Conservation (phyloP, 306 rosid genomes). For the Prinsepia uniflora region DNA sequence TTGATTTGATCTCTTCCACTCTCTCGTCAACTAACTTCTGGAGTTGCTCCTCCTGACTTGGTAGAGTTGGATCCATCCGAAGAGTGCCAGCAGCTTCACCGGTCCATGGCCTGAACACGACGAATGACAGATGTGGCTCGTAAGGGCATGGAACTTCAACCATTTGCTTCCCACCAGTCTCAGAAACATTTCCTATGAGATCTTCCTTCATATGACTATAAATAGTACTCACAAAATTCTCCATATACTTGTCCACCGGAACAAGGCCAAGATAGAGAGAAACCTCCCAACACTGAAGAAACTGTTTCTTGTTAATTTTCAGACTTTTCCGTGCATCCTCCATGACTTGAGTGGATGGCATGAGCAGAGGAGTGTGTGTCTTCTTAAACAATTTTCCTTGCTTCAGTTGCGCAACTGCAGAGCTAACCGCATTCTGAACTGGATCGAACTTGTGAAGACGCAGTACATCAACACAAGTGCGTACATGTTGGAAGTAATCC, state of each 20-base stretch:
- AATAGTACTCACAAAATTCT: conserved; percentile 55
- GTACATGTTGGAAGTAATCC: conserved; percentile 71
- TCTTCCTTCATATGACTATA: conserved; percentile 72
- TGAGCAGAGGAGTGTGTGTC: conserved; percentile 44
- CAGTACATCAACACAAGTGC: conserved; percentile 62
- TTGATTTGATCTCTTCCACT: conserved; percentile 60
- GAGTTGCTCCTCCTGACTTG: conserved; percentile 71
- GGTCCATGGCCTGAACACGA: conserved; percentile 52
- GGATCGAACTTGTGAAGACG: conserved; percentile 60
- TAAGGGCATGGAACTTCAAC: conserved; percentile 49
- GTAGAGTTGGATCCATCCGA: conserved; percentile 55
- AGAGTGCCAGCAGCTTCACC: conserved; percentile 35
- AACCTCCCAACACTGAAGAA: conserved; percentile 91
- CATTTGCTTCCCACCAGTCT: conserved; percentile 60
- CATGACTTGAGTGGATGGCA: conserved; percentile 49
- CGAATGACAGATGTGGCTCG: conserved; percentile 64
- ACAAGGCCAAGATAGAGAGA: conserved; percentile 64
- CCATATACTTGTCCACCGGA: conserved; percentile 56
- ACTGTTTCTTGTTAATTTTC: conserved; percentile 82
- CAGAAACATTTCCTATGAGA: conserved; percentile 71
- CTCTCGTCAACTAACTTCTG: conserved; percentile 65
- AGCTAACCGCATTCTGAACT: conserved; percentile 41
- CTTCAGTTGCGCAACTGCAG: conserved; percentile 56
- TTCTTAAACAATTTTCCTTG: conserved; percentile 74
- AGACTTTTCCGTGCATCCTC: conserved; percentile 59